Evolutionary conservation across 78 protist genomes (phyloP).

Genomic region (Guillardia theta): DNA sequence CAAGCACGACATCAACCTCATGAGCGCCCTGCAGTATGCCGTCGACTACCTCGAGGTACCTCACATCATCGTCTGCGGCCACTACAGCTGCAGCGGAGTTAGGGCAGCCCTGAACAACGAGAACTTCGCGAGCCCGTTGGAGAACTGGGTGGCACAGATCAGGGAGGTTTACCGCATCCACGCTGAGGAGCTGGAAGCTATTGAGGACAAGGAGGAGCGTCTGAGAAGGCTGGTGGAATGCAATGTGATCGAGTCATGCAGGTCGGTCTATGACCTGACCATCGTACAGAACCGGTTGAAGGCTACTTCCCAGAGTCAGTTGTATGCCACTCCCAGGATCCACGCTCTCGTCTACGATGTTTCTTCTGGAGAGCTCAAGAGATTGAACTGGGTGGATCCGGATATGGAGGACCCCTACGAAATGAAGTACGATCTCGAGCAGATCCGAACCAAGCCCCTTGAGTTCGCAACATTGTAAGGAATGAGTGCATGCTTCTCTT

Average conservation of each 20-base stretch:
- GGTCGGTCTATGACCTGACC: neutral
- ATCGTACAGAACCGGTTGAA: neutral
- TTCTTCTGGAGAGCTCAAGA: neutral
- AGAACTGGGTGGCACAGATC: neutral
- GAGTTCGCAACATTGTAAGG: too few relatives aligned
- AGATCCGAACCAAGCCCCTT: too few relatives aligned
- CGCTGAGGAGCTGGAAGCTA: neutral
- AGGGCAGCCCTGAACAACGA: slow-evolving; percentile 48
- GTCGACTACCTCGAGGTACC: neutral
- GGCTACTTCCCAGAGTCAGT: neutral
- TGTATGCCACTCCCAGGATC: neutral
- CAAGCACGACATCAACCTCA: slow-evolving; percentile 69
- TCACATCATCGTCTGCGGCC: slow-evolving; percentile 90
- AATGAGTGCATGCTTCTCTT: too few relatives aligned
- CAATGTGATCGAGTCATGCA: neutral
- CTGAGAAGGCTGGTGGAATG: neutral
- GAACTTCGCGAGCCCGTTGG: neutral
- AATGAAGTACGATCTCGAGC: too few relatives aligned
- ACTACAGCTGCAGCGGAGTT: slow-evolving; percentile 88
- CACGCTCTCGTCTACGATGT: neutral
- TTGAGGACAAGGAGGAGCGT: neutral
- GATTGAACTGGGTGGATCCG: neutral
- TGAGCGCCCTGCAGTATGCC: slow-evolving; percentile 54
- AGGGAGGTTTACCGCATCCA: neutral
- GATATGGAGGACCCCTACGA: neutral